Conservation (phyloP, 352 stramenopile species). For the Phytophthora boehmeriae region DNA sequence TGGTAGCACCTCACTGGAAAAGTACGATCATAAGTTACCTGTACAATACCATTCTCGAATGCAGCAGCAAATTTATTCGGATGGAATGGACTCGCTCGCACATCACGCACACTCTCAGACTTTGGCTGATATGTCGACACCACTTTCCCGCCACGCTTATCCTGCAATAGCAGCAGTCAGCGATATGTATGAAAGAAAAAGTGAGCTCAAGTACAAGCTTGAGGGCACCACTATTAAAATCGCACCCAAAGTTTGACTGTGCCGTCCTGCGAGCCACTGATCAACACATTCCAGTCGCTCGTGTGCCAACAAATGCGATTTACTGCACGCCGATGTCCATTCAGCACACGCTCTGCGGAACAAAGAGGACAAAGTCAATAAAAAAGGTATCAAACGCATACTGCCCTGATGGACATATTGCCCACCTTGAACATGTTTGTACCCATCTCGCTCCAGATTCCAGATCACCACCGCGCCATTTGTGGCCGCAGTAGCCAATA, state of each 20-base stretch:
- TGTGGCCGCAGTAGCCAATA: constrained; percentile 85
- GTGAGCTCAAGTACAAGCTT: constrained; percentile 44
- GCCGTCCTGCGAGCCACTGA: constrained; percentile 87
- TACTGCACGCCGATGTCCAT: constrained; percentile 79
- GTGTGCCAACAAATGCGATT: constrained; percentile 91
- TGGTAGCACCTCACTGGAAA: neutral
- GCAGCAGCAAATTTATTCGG: constrained; percentile 80
- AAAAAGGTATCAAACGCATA: neutral
- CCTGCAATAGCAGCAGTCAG: constrained; percentile 34
- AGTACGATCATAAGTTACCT: constrained; percentile 33
- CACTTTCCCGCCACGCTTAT: constrained; percentile 75
- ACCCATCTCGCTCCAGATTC: constrained; percentile 87
- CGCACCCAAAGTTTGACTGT: constrained; percentile 89
- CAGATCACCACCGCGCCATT: constrained; percentile 88
- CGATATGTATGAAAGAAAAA: neutral
- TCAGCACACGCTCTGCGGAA: constrained; percentile 73
- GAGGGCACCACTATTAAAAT: no score
- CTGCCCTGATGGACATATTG: no score
- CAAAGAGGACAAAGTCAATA: neutral
- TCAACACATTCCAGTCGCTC: constrained; percentile 76
- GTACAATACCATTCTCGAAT: constrained; percentile 88
- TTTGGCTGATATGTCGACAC: constrained; percentile 84
- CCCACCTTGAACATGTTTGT: constrained; percentile 88
- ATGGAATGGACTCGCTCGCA: constrained; percentile 78
- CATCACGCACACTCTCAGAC: constrained; percentile 86